Evolutionary conservation across 331 rosid genomes (phyloP).

Genomic region (Quercus lobata): DNA sequence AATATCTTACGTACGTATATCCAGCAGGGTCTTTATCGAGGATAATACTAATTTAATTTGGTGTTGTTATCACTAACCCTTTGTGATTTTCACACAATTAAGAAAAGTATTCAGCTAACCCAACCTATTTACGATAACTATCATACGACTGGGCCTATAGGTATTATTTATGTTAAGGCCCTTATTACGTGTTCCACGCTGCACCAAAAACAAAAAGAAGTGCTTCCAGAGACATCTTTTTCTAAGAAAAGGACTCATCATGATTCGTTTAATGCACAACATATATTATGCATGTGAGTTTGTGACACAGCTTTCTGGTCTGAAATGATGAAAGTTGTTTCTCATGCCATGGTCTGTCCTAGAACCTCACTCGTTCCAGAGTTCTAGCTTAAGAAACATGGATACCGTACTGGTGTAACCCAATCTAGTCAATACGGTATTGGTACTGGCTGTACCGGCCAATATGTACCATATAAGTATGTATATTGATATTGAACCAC

Average conservation of each 20-base stretch:
- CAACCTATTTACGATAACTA: not conserved
- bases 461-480: too few relatives aligned
- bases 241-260: too few relatives aligned
- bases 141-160: not conserved
- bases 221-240: too few relatives aligned
- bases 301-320: not conserved
- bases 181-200: too few relatives aligned
- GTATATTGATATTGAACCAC: accelerated
- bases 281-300: too few relatives aligned
- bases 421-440: too few relatives aligned
- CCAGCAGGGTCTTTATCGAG: not conserved
- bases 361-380: too few relatives aligned
- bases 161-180: too few relatives aligned
- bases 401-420: not conserved
- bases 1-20: not conserved
- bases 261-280: too few relatives aligned
- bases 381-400: not conserved
- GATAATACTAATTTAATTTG: conserved; percentile 5
- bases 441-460: accelerated
- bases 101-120: not conserved
- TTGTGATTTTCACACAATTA: not conserved
- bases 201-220: too few relatives aligned
- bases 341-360: not conserved
- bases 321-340: not conserved
- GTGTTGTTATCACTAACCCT: not conserved